Conservation (phyloP, 345 rosid genomes). For the Trapa bicornis region DNA sequence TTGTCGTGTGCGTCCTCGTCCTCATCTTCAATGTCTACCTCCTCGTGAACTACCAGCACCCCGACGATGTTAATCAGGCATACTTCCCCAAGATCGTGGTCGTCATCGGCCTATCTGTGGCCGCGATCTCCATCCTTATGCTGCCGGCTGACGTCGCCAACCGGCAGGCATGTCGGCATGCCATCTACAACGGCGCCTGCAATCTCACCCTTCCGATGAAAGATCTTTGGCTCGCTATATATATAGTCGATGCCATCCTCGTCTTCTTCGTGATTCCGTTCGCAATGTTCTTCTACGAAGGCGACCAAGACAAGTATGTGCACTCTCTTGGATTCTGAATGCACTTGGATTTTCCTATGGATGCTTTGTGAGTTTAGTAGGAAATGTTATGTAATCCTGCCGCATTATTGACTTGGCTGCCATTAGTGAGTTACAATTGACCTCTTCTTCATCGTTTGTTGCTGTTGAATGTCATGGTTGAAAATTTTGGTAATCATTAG, state of each 20-base stretch:
- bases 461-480: background rate
- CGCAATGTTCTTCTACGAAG: slow-evolving; percentile 98
- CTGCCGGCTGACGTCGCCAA: slow-evolving; percentile 98
- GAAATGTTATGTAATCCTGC: too few relatives aligned
- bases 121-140: slow-evolving; percentile 87
- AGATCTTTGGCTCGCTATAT: slow-evolving; percentile 83
- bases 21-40: slow-evolving; percentile 83
- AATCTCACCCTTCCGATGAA: slow-evolving; percentile 92
- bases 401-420: too few relatives aligned
- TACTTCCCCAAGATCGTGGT: slow-evolving; percentile 96
- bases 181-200: slow-evolving; percentile 91
- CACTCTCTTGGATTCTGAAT: slow-evolving; percentile 1
- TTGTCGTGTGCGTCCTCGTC: slow-evolving; percentile 77
- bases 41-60: slow-evolving; percentile 96
- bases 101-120: slow-evolving; percentile 75
- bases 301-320: slow-evolving; percentile 94
- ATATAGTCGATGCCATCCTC: slow-evolving; percentile 70
- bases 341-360: too few relatives aligned
- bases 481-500: background rate
- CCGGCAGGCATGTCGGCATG: slow-evolving; percentile 90
- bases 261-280: slow-evolving; percentile 94
- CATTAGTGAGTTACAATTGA: too few relatives aligned
- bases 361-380: too few relatives aligned
- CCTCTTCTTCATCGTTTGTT: background rate
- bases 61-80: slow-evolving; percentile 95